phyloP scores from a whole-genome alignment of 805 yeast species.

The Spathaspora arborariae region DNA sequence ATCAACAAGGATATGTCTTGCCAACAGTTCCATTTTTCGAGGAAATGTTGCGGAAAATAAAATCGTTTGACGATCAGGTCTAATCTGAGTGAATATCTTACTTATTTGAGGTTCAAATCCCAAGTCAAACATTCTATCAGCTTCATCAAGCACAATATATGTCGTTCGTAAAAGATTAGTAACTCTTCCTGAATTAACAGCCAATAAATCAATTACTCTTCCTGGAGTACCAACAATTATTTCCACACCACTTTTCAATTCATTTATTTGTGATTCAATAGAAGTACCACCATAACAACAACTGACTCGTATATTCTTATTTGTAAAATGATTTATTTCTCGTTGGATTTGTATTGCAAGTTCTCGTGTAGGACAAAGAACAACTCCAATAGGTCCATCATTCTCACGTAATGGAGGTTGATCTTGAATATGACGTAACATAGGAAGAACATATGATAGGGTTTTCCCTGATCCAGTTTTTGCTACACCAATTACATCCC shows the following conservation, averaged over 20 bases:
- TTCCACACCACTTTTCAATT: slow-evolving; percentile 71
- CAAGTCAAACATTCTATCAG: slow-evolving; percentile 93
- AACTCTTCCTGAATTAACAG: slow-evolving; percentile 78
- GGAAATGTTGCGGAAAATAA: slow-evolving; percentile 95
- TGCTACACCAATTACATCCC: slow-evolving; percentile 90
- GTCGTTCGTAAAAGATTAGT: slow-evolving; percentile 66
- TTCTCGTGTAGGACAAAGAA: slow-evolving; percentile 91
- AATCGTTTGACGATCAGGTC: slow-evolving; percentile 88
- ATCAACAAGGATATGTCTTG: slow-evolving; percentile 54
- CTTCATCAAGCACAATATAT: slow-evolving; percentile 89
- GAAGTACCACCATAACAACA: slow-evolving; percentile 93
- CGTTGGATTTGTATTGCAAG: slow-evolving; percentile 78
- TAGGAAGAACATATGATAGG: slow-evolving; percentile 77
- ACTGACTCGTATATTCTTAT: slow-evolving; percentile 44
- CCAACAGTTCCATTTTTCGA: slow-evolving; percentile 68
- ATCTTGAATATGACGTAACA: slow-evolving; percentile 78
- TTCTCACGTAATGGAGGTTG: slow-evolving; percentile 47
- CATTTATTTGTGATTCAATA: slow-evolving; percentile 76
- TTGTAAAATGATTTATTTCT: slow-evolving; percentile 59
- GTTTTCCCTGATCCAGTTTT: slow-evolving; percentile 98
- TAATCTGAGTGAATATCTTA: slow-evolving; percentile 67
- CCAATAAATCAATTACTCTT: slow-evolving; percentile 79
- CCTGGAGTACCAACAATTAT: slow-evolving; percentile 94
- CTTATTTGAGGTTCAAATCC: slow-evolving; percentile 96
- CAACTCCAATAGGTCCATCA: slow-evolving; percentile 76